Conservation (phyloP, 1,284 basidiomycete species). For the Fomitopsis betulina region DNA sequence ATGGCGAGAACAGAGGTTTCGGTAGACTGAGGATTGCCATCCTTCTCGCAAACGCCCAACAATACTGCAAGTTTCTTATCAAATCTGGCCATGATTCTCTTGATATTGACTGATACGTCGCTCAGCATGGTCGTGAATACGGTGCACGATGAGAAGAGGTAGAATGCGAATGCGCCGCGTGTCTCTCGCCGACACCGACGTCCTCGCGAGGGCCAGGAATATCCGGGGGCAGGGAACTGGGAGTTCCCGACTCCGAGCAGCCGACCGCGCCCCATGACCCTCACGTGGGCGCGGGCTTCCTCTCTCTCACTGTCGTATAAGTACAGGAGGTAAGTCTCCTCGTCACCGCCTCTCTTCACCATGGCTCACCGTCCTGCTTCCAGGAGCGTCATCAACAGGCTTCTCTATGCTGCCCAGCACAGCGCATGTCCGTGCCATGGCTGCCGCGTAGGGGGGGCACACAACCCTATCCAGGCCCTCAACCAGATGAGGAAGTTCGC, state of each 20-base stretch:
- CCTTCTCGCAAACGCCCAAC: not conserved
- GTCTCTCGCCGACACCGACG: not conserved
- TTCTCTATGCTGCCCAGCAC: constrained; percentile 70
- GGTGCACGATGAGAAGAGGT: not conserved
- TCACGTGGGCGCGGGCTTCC: constrained; percentile 6
- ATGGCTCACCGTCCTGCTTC: constrained; percentile 49
- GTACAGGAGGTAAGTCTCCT: not conserved
- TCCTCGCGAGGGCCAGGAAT: no score
- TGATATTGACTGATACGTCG: no score
- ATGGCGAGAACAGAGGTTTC: not conserved
- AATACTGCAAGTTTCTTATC: not conserved
- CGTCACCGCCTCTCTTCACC: not conserved
- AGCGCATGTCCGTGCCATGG: constrained; percentile 76
- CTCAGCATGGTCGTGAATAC: no score
- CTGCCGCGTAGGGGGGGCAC: constrained; percentile 39
- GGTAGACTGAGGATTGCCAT: no score
- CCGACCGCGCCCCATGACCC: not conserved
- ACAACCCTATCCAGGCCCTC: constrained; percentile 42
- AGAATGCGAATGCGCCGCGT: not conserved
- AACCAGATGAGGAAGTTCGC: constrained; percentile 72
- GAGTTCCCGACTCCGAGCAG: not conserved
- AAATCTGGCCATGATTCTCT: no score
- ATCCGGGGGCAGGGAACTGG: not conserved
- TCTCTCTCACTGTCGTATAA: not conserved
- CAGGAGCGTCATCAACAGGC: constrained; percentile 57